phyloP scores from a whole-genome alignment of 2,329 filamentous ascomycete species.

The Trichophyton simii region DNA sequence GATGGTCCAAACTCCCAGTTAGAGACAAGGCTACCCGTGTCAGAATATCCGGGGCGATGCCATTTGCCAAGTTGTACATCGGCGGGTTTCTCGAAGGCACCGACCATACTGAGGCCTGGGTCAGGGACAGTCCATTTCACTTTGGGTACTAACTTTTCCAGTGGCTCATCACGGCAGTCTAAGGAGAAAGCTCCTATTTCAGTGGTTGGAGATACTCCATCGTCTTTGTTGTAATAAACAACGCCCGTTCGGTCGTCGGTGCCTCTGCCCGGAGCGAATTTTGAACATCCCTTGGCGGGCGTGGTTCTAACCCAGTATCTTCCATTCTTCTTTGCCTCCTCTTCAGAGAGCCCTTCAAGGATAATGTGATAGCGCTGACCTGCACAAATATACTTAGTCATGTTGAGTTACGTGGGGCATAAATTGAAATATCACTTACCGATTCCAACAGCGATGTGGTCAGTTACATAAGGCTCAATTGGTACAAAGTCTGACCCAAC shows the following conservation, averaged over 20 bases:
- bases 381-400: conserved; percentile 2
- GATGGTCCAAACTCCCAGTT: conserved; percentile 10
- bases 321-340: conserved; percentile 16
- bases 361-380: conserved; percentile 31
- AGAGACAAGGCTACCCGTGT: conserved; percentile 1
- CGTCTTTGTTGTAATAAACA: conserved; percentile 27
- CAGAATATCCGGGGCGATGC: conserved; percentile 6
- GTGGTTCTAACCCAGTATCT: conserved; percentile 35
- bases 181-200: conserved; percentile 12
- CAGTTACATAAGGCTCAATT: conserved; percentile 42
- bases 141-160: conserved; percentile 9
- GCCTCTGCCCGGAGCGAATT: conserved; percentile 23
- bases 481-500: conserved; percentile 48
- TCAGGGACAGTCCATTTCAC: conserved; percentile 12
- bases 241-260: conserved; percentile 39
- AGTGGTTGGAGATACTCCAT: conserved; percentile 14
- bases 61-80: conserved; percentile 8
- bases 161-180: conserved; percentile 20
- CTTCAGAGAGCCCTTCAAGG: conserved; percentile 14
- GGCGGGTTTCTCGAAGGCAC: conserved; percentile 4
- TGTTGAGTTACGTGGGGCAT: background rate
- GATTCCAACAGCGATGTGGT: conserved; percentile 34
- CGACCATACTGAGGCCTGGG: background rate
- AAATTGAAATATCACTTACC: conserved; percentile 18
- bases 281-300: conserved; percentile 32